Base-by-base conservation (phyloP, 257 asterid species). In the Thymus quinquecostatus region DNA sequence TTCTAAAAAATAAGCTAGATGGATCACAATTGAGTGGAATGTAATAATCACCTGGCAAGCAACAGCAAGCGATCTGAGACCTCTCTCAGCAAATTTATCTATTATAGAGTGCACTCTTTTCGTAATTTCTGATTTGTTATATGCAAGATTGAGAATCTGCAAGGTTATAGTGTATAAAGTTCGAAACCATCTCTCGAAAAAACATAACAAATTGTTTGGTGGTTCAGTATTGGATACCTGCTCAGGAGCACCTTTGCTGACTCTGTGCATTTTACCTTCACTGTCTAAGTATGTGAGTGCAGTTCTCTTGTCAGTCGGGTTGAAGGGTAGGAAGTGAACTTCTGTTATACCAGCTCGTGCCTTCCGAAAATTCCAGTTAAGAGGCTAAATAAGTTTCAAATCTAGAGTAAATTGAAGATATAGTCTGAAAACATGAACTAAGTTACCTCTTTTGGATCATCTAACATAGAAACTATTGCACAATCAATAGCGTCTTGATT, bases 201-300 rank as follows among this genome's bases (percentile, higher is more conserved):
- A 36, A 36, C 5, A 36, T 5, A 21, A 21, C 21, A 21, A 21
- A 21, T 21, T 21, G 21, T 21, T 21, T 21, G 21, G 21, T 21
- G 21, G 21, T 21, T 21, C 21, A 38, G 44, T 38, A 38, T 2
- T 38, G 3, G 2, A 43, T 75, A 88, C 90, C 88, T 84, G 96
- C 79, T 88, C 92, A 0, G 92, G 92, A 6, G 96, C 92, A 61
- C 92, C 92, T 84, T 88, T 88, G 89, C 96, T 88, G 55, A 78
- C 89, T 84, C 96, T 78, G 12, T 84, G 90, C 96, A 81, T 84
- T 76, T 84, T 83, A 41, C 90, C 84, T 7, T 77, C 72, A n/a
- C 50, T 71, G 61, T 88, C 96, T 43, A 81, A 68, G 73, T 82
- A 88, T 44, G 92, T 88, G 29, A 88, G 87, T 6, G 90, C 90